Evolutionary conservation across 148 eudicot species (phyloP).

Genomic region (Linanthus parryae): DNA sequence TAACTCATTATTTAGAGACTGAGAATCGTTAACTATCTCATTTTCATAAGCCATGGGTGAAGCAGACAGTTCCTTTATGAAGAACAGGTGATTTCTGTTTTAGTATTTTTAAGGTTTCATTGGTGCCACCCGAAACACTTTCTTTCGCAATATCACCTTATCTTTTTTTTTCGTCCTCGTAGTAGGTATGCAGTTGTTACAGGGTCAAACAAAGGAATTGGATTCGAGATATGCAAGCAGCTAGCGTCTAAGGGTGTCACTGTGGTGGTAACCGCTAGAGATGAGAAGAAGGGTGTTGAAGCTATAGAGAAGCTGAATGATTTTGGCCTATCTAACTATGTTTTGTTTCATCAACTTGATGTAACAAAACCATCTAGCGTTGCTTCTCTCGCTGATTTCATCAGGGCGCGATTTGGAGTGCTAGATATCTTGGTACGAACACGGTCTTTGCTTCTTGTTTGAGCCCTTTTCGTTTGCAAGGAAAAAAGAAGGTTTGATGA

Average conservation of each 20-base stretch:
- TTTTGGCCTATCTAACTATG: slow-evolving; percentile 9
- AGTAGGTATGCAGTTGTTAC: slow-evolving; percentile 53
- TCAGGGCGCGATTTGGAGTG: neutral
- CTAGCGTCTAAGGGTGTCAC: slow-evolving; percentile 16
- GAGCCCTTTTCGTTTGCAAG: too few relatives aligned
- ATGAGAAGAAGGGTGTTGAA: slow-evolving; percentile 23
- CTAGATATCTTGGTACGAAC: neutral
- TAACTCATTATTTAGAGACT: too few relatives aligned
- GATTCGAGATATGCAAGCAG: slow-evolving; percentile 18
- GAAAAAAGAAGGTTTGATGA: too few relatives aligned
- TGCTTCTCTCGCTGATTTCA: slow-evolving; percentile 2
- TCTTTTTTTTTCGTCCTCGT: too few relatives aligned
- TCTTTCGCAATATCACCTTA: too few relatives aligned
- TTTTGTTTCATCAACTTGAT: slow-evolving; percentile 26
- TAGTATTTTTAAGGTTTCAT: too few relatives aligned
- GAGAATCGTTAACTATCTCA: too few relatives aligned
- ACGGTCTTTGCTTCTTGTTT: neutral
- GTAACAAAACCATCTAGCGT: slow-evolving; percentile 17
- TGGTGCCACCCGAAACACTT: too few relatives aligned
- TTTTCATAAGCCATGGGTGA: too few relatives aligned
- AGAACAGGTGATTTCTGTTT: too few relatives aligned
- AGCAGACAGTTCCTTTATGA: too few relatives aligned
- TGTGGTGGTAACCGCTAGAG: slow-evolving; percentile 22
- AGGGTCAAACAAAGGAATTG: slow-evolving; percentile 47
- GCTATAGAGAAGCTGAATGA: slow-evolving; percentile 20